Conservation (phyloP, 768 basidiomycete species). For the Porpolomopsis calyptriformis region DNA sequence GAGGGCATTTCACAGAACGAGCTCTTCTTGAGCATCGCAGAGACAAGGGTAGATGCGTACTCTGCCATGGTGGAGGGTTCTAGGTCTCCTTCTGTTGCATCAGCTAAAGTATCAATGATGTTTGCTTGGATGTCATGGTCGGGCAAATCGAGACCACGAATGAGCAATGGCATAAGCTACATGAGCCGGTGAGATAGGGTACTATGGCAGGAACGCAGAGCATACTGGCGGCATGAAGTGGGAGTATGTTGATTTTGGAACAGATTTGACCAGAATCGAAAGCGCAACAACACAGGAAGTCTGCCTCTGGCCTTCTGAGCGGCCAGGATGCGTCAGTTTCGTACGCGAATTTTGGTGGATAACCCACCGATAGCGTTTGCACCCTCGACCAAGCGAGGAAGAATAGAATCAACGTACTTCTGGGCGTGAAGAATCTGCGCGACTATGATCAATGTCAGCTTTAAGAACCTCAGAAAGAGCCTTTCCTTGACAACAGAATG, state of each 20-base stretch:
- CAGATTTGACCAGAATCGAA: conserved; percentile 65
- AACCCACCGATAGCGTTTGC: conserved; percentile 46
- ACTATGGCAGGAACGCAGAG: conserved; percentile 1
- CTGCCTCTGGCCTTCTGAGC: conserved; percentile 41
- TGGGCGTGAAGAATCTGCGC: conserved; percentile 65
- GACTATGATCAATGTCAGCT: background rate
- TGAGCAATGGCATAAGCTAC: conserved; percentile 80
- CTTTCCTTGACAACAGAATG: conserved; percentile 68
- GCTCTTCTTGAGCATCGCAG: conserved; percentile 60
- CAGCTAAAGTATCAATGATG: conserved; percentile 70
- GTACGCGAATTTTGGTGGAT: background rate
- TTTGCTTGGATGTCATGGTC: conserved; percentile 64
- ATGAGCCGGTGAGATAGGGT: background rate
- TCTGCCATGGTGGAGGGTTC: conserved; percentile 45
- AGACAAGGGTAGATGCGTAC: conserved; percentile 62
- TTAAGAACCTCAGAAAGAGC: conserved; percentile 2
- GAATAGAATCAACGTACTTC: conserved; percentile 57
- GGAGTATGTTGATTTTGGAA: conserved; percentile 66
- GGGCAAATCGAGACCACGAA: conserved; percentile 74
- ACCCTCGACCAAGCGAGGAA: conserved; percentile 67
- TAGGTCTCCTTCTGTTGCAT: conserved; percentile 53
- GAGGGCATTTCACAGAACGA: conserved; percentile 40
- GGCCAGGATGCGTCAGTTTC: background rate
- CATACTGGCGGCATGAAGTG: conserved; percentile 55
- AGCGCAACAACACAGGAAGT: conserved; percentile 75